Base-by-base conservation (phyloP, 805 yeast species). In the Wickerhamiella lipophila region DNA sequence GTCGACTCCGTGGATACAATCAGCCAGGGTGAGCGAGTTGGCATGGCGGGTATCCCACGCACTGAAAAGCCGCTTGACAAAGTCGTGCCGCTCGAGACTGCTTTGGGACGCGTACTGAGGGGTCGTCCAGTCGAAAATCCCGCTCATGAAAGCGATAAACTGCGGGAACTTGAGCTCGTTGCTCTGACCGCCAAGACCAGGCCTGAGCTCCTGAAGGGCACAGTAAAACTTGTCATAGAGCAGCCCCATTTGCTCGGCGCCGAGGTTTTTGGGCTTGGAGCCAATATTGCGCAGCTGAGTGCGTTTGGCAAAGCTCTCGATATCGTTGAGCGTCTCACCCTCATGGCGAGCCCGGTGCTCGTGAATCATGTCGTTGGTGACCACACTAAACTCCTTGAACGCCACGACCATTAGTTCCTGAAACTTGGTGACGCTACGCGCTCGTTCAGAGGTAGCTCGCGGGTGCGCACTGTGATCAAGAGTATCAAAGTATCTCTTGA, bases 371-470 rank as follows among this genome's bases (percentile, higher is more conserved):
- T 78, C 80, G 51, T 88, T 95, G 27, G 85, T 79, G 19, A 92
- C 74, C 6, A 78, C 78, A 7, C 82, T 72, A 63, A 92, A 92
- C 61, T 92, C 98, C 58, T 82, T 82, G 67, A 89, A 88, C 0
- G 98, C 92, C 1, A 87, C 86, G 9, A 87, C 95, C 66, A 89
- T 70, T 18, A 92, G 71, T 55, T 84, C 92, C 64, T 89, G 96
- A 64, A 92, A 92, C 56, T 79, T 80, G 1, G 96, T 83, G 42
- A 85, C 76, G 30, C 76, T 71, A 55, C 80, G 75, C 46, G 74
- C 74, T 56, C 77, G 78, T 23, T 75, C 75, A 57, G 82, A 78
- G 6, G 75, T 64, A 0, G 94, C 73, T 30, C 73, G 73, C 5
- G 94, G 88, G 55, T 83, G 82, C 0, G 88, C 92, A 11, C 83